Evolutionary conservation across 495 filamentous ascomycete genomes (phyloP), one percentile per base, ranked within the genome.

Genomic region (Penicillium samsonianum): DNA sequence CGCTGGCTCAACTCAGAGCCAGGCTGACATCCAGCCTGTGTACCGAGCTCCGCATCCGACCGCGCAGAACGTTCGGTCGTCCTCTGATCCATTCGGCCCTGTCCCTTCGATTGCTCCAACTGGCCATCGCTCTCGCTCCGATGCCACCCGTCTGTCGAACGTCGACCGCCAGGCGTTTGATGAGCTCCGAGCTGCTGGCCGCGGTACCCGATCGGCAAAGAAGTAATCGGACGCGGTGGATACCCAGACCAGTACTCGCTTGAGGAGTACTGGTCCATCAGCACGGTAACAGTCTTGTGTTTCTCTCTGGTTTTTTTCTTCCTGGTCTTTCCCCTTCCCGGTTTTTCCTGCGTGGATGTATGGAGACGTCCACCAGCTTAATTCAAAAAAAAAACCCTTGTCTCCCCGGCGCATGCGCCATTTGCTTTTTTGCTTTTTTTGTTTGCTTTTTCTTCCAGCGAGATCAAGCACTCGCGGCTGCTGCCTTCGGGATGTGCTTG

Each of bases 61-160:
- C 5, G 22, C 49, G 2, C 44, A 45, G 5, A 56, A 77, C 4
- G 26, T 53, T 4, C 50, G 50, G 2, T 53, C 50, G 7, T 30
- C 38, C 26, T 53, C 50, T 23, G 50, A 53, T 11, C 37, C 50
- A 1, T 53, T 53, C 25, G 38, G 9, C 0, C 37, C 37, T 0
- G 25, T 0, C 12, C 50, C 37, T 10, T n/a, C 38, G 19, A 2
- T 5, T 11, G 16, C 11, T 10, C 5, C 17, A 0, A 31, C 1
- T 4, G 33, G 11, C 35, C 30, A 50, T 1, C 50, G 50, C 3
- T 53, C 50, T 8, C 25, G 26, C 38, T 53, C 50, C 22, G 50
- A 53, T 16, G 25, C 38, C n/a, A 5, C 8, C 26, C 26, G 26
- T 19, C 35, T 40, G 45, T 8, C 31, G 17, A 33, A 16, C 31